Conservation (phyloP, 169 alveolate species). For the Plasmodium blacklocki region DNA sequence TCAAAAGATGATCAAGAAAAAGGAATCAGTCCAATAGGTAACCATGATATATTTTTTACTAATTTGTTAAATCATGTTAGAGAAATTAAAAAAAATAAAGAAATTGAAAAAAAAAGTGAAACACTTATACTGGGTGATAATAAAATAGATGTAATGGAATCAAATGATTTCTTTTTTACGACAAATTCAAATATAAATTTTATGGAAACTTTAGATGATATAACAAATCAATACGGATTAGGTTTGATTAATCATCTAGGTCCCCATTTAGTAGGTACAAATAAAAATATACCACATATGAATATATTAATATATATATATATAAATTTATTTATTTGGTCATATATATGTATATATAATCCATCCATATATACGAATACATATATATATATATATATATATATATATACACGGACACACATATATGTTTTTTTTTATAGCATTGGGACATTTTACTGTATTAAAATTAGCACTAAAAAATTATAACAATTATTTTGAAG, state of each 20-base stretch:
- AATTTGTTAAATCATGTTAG: neutral
- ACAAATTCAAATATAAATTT: neutral
- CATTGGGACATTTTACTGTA: slow-evolving; percentile 26
- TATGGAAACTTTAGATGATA: slow-evolving; percentile 9
- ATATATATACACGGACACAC: too few relatives aligned
- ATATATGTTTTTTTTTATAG: slow-evolving; percentile 4
- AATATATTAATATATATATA: too few relatives aligned
- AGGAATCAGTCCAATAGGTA: neutral
- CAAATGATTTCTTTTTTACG: slow-evolving; percentile 28
- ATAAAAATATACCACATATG: too few relatives aligned
- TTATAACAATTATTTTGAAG: slow-evolving; percentile 21
- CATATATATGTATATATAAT: too few relatives aligned
- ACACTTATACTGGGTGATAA: neutral
- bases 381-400: too few relatives aligned
- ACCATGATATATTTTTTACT: neutral
- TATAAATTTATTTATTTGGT: too few relatives aligned
- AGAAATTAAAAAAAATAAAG: neutral
- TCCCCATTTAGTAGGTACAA: slow-evolving; percentile 17
- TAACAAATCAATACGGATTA: slow-evolving; percentile 14
- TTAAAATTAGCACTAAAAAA: slow-evolving; percentile 25
- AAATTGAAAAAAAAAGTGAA: neutral
- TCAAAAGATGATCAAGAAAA: neutral
- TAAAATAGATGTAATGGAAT: neutral
- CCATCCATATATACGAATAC: too few relatives aligned
- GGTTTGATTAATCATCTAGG: slow-evolving; percentile 7